Evolutionary conservation across 139 green algal genomes (phyloP), one percentile per base, ranked within the genome.

Genomic region (Diplosphaera chodatii): DNA sequence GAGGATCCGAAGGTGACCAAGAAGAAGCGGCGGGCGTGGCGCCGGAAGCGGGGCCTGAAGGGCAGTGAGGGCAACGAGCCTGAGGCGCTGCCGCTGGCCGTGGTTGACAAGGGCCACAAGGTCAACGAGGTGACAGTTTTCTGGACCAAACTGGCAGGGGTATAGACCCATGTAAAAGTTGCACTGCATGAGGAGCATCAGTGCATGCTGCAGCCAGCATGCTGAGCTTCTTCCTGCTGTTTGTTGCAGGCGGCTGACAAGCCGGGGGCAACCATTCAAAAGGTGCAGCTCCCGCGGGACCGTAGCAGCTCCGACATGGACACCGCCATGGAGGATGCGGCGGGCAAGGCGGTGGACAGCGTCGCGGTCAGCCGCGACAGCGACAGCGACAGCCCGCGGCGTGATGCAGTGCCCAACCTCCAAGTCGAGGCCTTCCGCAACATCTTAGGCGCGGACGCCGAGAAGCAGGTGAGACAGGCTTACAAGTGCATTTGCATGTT

Each of bases 301-400:
- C 48, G 48, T 18, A 67, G 20, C 83, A 91, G 78, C 69, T 63
- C 28, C 25, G 30, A 32, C n/a, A 63, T 23, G 20, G 59, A 78
- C 37, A 72, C 66, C 41, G 56, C 67, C n/a, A 27, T 29, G 18
- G 27, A 40, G 32, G 64, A 69, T 32, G 73, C 70, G 25, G 29
- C 32, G 10, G 62, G 63, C 56, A 18, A 59, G 71, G 64, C 55
- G 4, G 33, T 74, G 33, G 32, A 40, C 40, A 23, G 63, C 65
- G 56, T 82, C 25, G 56, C 69, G 25, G 4, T 32, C 33, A 70
- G 20, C 70, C 13, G 37, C 32, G 37, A 64, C 59, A 62, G 25
- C 56, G 56, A 56, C 16, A 70, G 28, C 32, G 32, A 62, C 32
- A 5, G 48, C 48, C 16, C 48, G 48, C n/a, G n/a, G n/a, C n/a